phyloP scores from a whole-genome alignment of 1,139 yeast species.

The Yamadazyma friedrichii region DNA sequence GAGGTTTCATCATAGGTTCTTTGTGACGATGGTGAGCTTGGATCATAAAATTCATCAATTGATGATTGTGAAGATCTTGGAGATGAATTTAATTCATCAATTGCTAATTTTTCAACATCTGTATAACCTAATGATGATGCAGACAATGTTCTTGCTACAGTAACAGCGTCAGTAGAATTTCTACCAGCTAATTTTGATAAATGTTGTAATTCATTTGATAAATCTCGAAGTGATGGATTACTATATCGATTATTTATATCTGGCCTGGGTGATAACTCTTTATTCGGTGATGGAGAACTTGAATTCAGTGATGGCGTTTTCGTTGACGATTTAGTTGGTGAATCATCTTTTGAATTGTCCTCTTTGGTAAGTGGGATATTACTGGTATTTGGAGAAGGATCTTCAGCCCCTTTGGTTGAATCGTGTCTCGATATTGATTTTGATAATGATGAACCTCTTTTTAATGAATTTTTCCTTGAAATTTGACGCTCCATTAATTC shows the following conservation, averaged over 20 bases:
- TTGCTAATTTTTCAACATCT: constrained; percentile 48
- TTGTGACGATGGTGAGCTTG: constrained; percentile 17
- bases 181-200: constrained; percentile 70
- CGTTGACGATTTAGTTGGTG: background rate
- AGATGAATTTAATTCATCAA: constrained; percentile 33
- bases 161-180: constrained; percentile 71
- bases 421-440: constrained; percentile 19
- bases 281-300: constrained; percentile 10
- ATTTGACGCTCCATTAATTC: constrained; percentile 57
- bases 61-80: constrained; percentile 12
- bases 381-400: background rate
- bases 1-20: constrained; percentile 14
- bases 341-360: background rate
- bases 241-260: constrained; percentile 21
- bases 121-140: constrained; percentile 59
- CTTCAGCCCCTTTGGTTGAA: constrained; percentile 4
- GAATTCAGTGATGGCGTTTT: constrained; percentile 10
- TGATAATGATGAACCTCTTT: constrained; percentile 33
- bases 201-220: constrained; percentile 64
- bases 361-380: background rate
- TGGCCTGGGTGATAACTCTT: constrained; percentile 10
- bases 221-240: constrained; percentile 63
- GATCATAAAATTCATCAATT: constrained; percentile 15
- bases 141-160: constrained; percentile 69
- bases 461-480: constrained; percentile 25